These are phyloP conservation scores for Phytophthora crassamura DNA, from an alignment of 352 stramenopile genomes.

Conservation along the genomic window DNA sequence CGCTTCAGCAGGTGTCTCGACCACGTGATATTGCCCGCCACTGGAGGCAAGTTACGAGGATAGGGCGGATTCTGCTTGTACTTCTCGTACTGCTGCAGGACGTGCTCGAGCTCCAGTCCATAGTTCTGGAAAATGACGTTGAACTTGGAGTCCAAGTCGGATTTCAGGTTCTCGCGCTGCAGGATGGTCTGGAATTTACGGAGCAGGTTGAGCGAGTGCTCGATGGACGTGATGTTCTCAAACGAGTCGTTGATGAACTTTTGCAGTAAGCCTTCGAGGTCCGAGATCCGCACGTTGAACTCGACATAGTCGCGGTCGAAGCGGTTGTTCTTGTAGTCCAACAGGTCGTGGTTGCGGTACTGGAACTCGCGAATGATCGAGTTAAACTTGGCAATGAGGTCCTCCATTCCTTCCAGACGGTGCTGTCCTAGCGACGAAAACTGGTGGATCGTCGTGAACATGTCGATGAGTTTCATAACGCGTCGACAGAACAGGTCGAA, in stretches of 20 bases:
- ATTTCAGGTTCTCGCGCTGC: constrained; percentile 98
- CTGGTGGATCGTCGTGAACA: constrained; percentile 99
- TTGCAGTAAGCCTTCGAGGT: constrained; percentile 96
- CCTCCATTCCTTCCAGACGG: constrained; percentile 93
- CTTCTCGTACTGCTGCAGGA: constrained; percentile 98
- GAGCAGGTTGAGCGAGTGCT: constrained; percentile 96
- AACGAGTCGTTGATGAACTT: constrained; percentile 99
- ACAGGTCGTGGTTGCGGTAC: constrained; percentile 96
- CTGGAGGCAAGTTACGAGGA: constrained; percentile 95
- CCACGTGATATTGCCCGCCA: constrained; percentile 99
- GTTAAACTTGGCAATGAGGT: constrained; percentile 95
- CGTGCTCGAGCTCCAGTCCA: constrained; percentile 96
- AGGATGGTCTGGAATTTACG: constrained; percentile 98
- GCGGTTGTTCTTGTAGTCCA: constrained; percentile 99
- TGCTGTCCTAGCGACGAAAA: constrained; percentile 94
- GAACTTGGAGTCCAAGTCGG: constrained; percentile 98
- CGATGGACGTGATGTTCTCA: constrained; percentile 98
- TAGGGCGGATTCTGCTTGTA: constrained; percentile 98
- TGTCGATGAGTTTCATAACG: constrained; percentile 99
- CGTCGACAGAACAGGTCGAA: constrained; percentile 98
- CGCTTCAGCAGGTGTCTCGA: constrained; percentile 97
- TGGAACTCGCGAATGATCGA: constrained; percentile 97
- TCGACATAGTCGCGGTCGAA: constrained; percentile 98
- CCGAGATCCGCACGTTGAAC: constrained; percentile 95
- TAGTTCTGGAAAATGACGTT: constrained; percentile 99